These are phyloP conservation scores for Aspergillus sp. DNA, from an alignment of 2,329 filamentous ascomycete genomes.

Conservation along the genomic window DNA sequence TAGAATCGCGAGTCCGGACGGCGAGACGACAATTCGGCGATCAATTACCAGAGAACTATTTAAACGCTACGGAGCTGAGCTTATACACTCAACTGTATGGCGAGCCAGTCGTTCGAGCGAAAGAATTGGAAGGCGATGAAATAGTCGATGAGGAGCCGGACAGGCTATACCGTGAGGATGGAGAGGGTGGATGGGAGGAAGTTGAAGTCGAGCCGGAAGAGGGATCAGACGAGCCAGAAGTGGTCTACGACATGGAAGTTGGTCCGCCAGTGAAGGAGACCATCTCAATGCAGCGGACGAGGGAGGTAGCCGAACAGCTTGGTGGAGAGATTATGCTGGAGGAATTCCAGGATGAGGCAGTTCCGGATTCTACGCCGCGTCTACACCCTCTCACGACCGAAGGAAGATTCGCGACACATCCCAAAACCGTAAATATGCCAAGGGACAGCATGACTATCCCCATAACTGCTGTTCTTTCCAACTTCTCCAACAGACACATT, in stretches of 20 bases:
- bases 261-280: conserved; percentile 21
- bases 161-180: conserved; percentile 32
- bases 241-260: conserved; percentile 27
- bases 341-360: conserved; percentile 36
- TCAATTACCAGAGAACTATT: conserved; percentile 62
- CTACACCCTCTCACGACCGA: conserved; percentile 67
- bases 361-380: conserved; percentile 32
- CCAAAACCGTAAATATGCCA: conserved; percentile 69
- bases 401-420: conserved; percentile 67
- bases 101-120: conserved; percentile 48
- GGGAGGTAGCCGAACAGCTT: conserved; percentile 34
- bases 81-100: conserved; percentile 80
- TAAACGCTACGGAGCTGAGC: conserved; percentile 63
- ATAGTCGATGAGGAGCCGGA: conserved; percentile 26
- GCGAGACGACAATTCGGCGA: conserved; percentile 72
- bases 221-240: conserved; percentile 15
- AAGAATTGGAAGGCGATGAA: conserved; percentile 21
- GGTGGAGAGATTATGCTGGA: conserved; percentile 39
- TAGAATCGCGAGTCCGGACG: conserved; percentile 51
- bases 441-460: conserved; percentile 62
- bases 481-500: conserved; percentile 68
- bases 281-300: conserved; percentile 25
- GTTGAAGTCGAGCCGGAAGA: conserved; percentile 19
- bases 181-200: conserved; percentile 32
- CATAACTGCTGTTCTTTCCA: conserved; percentile 60